Evolutionary conservation across 176 grass and related monocot species (phyloP).

Genomic region (Juncus effusus): DNA sequence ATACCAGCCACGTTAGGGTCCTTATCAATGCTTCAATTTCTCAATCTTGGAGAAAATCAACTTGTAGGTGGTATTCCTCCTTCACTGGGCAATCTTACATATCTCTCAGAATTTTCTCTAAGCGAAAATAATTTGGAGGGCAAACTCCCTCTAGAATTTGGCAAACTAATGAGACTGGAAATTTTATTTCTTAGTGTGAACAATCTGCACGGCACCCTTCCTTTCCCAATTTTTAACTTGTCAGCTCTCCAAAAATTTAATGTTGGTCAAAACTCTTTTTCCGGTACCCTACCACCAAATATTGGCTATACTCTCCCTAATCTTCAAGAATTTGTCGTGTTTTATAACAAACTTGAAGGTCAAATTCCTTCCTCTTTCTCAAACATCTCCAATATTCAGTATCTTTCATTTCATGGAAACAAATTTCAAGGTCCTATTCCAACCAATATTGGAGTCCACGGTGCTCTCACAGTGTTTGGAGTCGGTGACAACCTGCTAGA

Average conservation of each 20-base stretch:
- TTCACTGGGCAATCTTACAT: constrained; percentile 1
- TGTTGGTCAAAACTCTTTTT: neutral
- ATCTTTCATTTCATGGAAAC: constrained; percentile 2
- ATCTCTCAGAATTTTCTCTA: neutral
- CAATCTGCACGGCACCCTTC: constrained; percentile 19
- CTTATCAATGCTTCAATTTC: too few relatives aligned
- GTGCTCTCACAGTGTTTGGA: neutral
- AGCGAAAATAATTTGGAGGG: constrained; percentile 13
- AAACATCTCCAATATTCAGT: neutral
- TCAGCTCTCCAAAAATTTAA: constrained; percentile 3
- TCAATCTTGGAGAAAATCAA: neutral
- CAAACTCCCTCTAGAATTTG: constrained; percentile 4
- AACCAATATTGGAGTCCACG: constrained; percentile 7
- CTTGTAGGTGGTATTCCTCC: constrained; percentile 12
- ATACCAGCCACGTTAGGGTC: too few relatives aligned
- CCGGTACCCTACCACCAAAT: constrained; percentile 7
- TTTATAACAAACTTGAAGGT: constrained; percentile 13
- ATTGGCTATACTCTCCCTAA: constrained; percentile 28
- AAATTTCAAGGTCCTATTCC: constrained; percentile 24
- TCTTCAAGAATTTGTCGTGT: constrained; percentile 10
- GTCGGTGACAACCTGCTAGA: constrained; percentile 27
- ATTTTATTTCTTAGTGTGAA: neutral
- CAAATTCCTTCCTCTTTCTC: constrained; percentile 19
- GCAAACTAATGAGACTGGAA: neutral
- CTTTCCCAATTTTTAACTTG: constrained; percentile 17